Base-by-base conservation (phyloP, 78 protist genomes). In the Isochrysis galbana region DNA sequence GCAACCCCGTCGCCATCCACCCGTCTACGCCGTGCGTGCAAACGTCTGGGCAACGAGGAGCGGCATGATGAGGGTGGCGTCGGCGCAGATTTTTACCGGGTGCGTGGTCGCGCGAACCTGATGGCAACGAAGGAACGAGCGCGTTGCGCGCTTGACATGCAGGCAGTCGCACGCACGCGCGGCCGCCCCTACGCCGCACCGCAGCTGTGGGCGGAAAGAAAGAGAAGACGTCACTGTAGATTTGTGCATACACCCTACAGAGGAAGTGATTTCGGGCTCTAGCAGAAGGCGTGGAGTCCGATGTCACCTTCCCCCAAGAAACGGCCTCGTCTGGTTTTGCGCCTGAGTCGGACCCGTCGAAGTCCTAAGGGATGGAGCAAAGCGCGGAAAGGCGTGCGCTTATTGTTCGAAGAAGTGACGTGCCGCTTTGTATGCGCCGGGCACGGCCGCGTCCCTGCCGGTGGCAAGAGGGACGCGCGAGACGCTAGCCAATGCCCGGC, bases 311-410 rank as follows among this genome's bases (percentile, higher is more conserved):
- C 25, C 99, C 99, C 99, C 99, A 99, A 10, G 98, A 96, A 32
- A 61, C 94, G 4, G 99, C 99, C 89, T 99, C 99, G 89, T 99
- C 99, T 0, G 99, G 99, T 22, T 97, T 82, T 0, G 99, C 99
- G 34, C 99, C 93, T 44, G 96, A 67, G 86, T 98, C 99, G 38
- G 97, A 91, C 42, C 99, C 99, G 91, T 98, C 99, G 51, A 95
- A 98, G 91, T 97, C 98, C 54, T n/a, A n/a, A n/a, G n/a, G n/a
- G n/a, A n/a, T n/a, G n/a, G n/a, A n/a, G n/a, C n/a, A 91, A 91
- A 51, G 70, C 36, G 41, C 17, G 29, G 17, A 80, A 19, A 26
- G 22, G 29, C 21, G 22, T 17, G 17, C 42, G 17, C 38, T 34
- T 21, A 80, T 34, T 41, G 41, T 34, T 21, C 22, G 41, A 83